phyloP scores from a whole-genome alignment of 371 early-diverging fungal genomes.

The Saksenaea vasiformis region DNA sequence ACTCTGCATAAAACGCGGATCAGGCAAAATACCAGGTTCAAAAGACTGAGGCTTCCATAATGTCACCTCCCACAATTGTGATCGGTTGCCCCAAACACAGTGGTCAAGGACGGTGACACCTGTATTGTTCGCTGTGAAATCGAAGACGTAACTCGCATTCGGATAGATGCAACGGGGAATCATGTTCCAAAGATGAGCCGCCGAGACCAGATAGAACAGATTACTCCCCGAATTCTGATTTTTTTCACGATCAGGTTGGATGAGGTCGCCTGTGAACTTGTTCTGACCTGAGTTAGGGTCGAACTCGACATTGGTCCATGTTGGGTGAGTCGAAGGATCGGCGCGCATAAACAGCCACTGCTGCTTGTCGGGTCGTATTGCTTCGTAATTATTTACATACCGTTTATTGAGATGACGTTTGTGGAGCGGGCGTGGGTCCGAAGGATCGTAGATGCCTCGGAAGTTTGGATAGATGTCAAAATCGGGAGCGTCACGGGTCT shows the following conservation, averaged over 20 bases:
- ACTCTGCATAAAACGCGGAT: slow-evolving; percentile 13
- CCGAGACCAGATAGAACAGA: slow-evolving; percentile 29
- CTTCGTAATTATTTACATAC: slow-evolving; percentile 25
- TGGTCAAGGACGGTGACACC: slow-evolving; percentile 31
- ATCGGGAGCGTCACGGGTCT: slow-evolving; percentile 21
- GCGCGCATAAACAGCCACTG: slow-evolving; percentile 38
- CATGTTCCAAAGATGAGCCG: slow-evolving; percentile 40
- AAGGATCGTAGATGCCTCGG: slow-evolving; percentile 26
- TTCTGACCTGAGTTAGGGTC: slow-evolving; percentile 28
- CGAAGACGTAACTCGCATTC: slow-evolving; percentile 25
- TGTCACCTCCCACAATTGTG: slow-evolving; percentile 28
- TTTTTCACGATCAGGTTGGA: slow-evolving; percentile 22
- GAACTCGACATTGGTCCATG: slow-evolving; percentile 27
- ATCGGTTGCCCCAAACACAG: slow-evolving; percentile 23
- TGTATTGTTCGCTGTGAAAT: slow-evolving; percentile 35
- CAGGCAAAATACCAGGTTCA: slow-evolving; percentile 15
- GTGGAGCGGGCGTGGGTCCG: slow-evolving; percentile 25
- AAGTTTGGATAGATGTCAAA: slow-evolving; percentile 35
- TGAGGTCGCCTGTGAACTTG: slow-evolving; percentile 9
- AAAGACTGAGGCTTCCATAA: slow-evolving; percentile 28
- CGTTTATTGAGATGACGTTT: slow-evolving; percentile 6
- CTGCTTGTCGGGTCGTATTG: slow-evolving; percentile 36
- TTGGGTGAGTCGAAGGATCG: slow-evolving; percentile 13
- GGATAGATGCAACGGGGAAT: slow-evolving; percentile 31
- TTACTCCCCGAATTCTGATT: slow-evolving; percentile 23